phyloP scores from a whole-genome alignment of 768 basidiomycete genomes.

The Agaricus sinodeliciosus region DNA sequence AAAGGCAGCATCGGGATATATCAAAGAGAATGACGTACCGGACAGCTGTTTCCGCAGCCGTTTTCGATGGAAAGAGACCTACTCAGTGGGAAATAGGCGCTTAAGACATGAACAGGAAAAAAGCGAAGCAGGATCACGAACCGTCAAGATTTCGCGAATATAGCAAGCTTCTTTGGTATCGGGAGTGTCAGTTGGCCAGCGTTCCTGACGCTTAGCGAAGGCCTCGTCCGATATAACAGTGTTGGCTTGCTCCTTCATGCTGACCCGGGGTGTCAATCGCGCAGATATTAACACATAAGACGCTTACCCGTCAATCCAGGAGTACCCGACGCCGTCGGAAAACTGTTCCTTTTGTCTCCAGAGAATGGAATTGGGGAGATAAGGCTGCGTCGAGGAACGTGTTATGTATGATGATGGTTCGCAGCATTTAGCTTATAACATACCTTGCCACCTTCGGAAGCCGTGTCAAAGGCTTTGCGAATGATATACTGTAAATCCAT shows the following conservation, averaged over 20 bases:
- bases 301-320: conserved; percentile 90
- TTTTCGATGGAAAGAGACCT: conserved; percentile 79
- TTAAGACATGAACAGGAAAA: neutral
- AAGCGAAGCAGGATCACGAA: conserved; percentile 19
- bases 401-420: neutral
- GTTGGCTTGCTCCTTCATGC: conserved; percentile 87
- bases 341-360: conserved; percentile 99
- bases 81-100: no score
- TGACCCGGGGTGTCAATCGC: conserved; percentile 19
- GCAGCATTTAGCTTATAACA: neutral
- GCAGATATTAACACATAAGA: conserved; percentile 12
- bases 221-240: conserved; percentile 72
- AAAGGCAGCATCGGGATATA: conserved; percentile 1
- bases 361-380: conserved; percentile 88
- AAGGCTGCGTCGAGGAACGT: conserved; percentile 46
- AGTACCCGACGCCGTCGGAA: conserved; percentile 97
- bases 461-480: conserved; percentile 90
- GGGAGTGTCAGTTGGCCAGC: conserved; percentile 77
- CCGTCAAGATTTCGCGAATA: conserved; percentile 86
- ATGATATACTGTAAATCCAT: conserved; percentile 66
- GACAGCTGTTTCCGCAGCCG: conserved; percentile 89
- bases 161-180: conserved; percentile 97
- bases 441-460: conserved; percentile 67
- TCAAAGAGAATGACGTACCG: conserved; percentile 42
- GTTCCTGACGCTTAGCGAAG: conserved; percentile 62